Evolutionary conservation across 306 rosid species (phyloP), one percentile per base, ranked within the genome.

Genomic region (Lupinus albus): DNA sequence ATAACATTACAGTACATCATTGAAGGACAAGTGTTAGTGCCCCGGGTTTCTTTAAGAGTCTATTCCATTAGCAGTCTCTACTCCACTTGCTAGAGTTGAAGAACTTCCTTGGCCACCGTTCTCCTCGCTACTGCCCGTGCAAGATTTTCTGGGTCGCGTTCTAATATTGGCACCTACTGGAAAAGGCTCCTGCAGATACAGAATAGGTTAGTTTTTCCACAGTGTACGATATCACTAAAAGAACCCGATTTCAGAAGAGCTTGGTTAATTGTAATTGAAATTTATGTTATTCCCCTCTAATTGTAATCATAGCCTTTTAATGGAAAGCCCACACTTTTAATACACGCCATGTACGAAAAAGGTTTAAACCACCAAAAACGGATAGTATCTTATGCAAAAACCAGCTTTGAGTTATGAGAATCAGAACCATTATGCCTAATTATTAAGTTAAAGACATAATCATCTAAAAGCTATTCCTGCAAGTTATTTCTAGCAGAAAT

Each of bases 91-190:
- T 41, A 78, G 32, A 36, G 80, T 70, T 11, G 79, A 78, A 49
- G 89, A 70, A 69, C 68, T 75, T 57, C 77, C 83, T 32, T 68
- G 92, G 82, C 64, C 39, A 71, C 73, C 72, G 64, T 68, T 77
- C 21, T 84, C 89, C 32, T 84, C 89, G 6, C 25, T 49, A 48
- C 81, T 53, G 7, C 11, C 63, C 3, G 65, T 25, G 59, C 86
- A 87, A 65, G 83, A 71, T 72, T 79, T 87, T 64, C 90, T 83
- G 7, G 83, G 82, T 54, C 90, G 74, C 46, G 76, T 35, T 46
- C 94, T 75, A 58, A 87, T 72, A 51, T 70, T 79, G 57, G 84
- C 68, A 52, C 90, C 90, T 85, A 84, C 79, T 16, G 94, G 94
- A 55, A 87, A 87, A 50, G 94, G 94, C 76, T 87, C 90, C 94